phyloP scores from a whole-genome alignment of 2,329 filamentous ascomycete species.

The Capronia epimyces region DNA sequence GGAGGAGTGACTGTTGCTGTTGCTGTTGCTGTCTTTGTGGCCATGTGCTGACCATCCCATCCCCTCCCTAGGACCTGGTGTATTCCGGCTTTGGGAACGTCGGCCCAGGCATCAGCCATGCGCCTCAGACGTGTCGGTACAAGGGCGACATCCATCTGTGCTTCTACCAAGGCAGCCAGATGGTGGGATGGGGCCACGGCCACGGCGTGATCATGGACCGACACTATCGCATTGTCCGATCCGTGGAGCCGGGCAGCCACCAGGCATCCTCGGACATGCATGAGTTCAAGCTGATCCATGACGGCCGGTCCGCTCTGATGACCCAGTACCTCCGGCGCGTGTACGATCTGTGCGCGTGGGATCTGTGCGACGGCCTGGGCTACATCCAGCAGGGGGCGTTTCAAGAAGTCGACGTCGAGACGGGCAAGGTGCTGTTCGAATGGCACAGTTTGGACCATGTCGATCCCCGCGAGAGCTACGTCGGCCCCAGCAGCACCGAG shows the following conservation, averaged over 20 bases:
- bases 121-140: slow-evolving; percentile 47
- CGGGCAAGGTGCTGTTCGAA: slow-evolving; percentile 53
- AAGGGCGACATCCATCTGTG: slow-evolving; percentile 47
- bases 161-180: slow-evolving; percentile 49
- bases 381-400: slow-evolving; percentile 51
- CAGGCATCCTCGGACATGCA: slow-evolving; percentile 46
- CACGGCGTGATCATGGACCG: slow-evolving; percentile 51
- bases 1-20: too few species aligned
- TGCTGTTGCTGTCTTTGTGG: neutral
- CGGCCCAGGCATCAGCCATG: slow-evolving; percentile 47
- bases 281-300: slow-evolving; percentile 46
- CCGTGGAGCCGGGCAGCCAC: slow-evolving; percentile 37
- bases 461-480: slow-evolving; percentile 46
- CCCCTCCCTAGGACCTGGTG: slow-evolving; percentile 47
- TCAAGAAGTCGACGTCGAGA: slow-evolving; percentile 50
- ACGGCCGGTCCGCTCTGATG: slow-evolving; percentile 40
- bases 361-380: slow-evolving; percentile 41
- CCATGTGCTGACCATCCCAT: slow-evolving; percentile 3
- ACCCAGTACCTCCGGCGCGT: slow-evolving; percentile 41
- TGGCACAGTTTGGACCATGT: slow-evolving; percentile 56
- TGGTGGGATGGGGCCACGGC: slow-evolving; percentile 48
- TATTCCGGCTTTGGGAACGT: slow-evolving; percentile 48
- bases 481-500: slow-evolving; percentile 41
- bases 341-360: slow-evolving; percentile 45
- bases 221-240: slow-evolving; percentile 46